These are phyloP conservation scores for Leccinum rimulosum DNA, from an alignment of 768 basidiomycete genomes.

Conservation along the genomic window DNA sequence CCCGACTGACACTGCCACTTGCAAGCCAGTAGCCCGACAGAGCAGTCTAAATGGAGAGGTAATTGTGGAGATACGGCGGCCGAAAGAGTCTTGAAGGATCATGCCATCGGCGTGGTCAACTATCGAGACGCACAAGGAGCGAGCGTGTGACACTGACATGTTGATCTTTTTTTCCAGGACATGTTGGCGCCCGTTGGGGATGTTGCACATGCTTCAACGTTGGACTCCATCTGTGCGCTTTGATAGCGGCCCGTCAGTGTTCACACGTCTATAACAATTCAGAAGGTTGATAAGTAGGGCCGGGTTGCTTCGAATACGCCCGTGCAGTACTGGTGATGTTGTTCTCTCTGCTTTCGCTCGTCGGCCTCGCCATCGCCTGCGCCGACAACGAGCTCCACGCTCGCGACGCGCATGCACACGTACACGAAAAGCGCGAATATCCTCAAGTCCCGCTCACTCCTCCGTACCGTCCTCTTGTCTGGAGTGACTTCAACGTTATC, in stretches of 20 bases:
- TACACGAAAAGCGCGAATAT: constrained; percentile 36
- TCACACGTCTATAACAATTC: neutral
- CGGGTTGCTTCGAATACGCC: neutral
- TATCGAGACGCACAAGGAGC: neutral
- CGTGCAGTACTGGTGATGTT: constrained; percentile 13
- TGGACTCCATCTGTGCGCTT: neutral
- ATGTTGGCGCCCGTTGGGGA: neutral
- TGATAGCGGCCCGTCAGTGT: neutral
- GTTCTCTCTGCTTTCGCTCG: constrained; percentile 18
- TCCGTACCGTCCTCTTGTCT: constrained; percentile 68
- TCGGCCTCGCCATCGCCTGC: constrained; percentile 26
- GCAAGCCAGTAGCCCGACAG: neutral
- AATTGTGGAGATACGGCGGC: neutral
- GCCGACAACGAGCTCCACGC: constrained; percentile 13
- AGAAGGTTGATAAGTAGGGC: neutral
- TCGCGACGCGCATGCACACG: constrained; percentile 34
- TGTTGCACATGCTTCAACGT: neutral
- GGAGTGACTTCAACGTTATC: constrained; percentile 87
- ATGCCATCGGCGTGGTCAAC: neutral
- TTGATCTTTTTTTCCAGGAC: neutral
- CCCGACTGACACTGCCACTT: neutral
- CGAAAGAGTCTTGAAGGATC: neutral
- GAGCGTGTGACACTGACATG: neutral
- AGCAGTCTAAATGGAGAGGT: neutral
- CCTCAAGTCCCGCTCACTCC: constrained; percentile 45